Percentiles rank a stretch among this genome's conserved stretches.
Evolutionary conservation across 176 grass and related monocot species (phyloP).

Genomic region (Luzula sylvatica): DNA sequence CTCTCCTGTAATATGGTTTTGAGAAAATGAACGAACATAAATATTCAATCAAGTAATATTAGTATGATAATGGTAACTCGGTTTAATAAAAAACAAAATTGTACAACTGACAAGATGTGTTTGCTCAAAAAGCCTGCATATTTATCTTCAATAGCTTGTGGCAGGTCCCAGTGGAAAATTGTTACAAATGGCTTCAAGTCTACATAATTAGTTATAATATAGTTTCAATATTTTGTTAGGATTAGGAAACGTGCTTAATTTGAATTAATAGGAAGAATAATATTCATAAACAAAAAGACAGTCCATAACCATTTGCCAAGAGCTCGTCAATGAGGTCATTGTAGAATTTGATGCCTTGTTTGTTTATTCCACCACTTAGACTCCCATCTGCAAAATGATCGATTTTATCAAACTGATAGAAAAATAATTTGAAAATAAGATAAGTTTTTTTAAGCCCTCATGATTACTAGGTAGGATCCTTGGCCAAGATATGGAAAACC

Average conservation of each 20-base stretch:
- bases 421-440: no score
- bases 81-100: no score
- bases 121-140: conserved; percentile 59
- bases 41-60: no score
- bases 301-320: conserved; percentile 41
- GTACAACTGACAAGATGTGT: conserved; percentile 35
- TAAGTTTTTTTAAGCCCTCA: neutral
- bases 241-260: neutral
- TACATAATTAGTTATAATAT: neutral
- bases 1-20: conserved; percentile 11
- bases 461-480: conserved; percentile 52
- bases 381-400: conserved; percentile 41
- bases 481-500: conserved; percentile 52
- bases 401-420: no score
- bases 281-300: no score
- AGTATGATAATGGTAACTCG: no score
- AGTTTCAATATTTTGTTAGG: neutral
- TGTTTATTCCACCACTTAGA: conserved; percentile 44
- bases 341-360: conserved; percentile 46
- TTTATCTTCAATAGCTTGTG: conserved; percentile 51
- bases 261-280: neutral
- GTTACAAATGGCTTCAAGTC: conserved; percentile 52
- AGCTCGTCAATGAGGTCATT: conserved; percentile 51
- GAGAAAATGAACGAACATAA: no score
- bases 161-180: conserved; percentile 69